phyloP scores from a whole-genome alignment of 2,329 filamentous ascomycete genomes.

The Aschersonia sp. region DNA sequence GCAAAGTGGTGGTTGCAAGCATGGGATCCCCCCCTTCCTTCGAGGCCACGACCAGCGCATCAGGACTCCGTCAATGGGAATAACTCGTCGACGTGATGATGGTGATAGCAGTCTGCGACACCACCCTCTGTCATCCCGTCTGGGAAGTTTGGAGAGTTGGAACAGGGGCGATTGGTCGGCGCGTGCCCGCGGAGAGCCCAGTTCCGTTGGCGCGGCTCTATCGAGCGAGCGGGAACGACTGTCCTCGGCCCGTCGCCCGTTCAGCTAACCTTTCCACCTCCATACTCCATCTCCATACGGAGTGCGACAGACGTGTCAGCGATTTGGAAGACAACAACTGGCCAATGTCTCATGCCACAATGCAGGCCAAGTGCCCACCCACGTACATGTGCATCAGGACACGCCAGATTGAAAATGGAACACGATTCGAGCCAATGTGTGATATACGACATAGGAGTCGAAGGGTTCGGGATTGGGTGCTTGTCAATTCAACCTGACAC shows the following conservation, averaged over 20 bases:
- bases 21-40: no score
- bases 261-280: neutral
- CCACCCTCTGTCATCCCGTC: no score
- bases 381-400: neutral
- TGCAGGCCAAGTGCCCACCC: neutral
- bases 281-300: neutral
- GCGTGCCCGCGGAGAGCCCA: no score
- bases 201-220: neutral
- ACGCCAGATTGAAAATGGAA: neutral
- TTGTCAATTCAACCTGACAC: neutral
- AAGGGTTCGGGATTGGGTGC: neutral
- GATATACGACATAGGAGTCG: neutral
- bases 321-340: neutral
- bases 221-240: neutral
- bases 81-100: neutral
- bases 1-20: no score
- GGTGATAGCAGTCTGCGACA: neutral
- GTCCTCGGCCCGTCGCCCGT: conserved; percentile 1
- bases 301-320: neutral
- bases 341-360: neutral
- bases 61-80: neutral
- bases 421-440: neutral
- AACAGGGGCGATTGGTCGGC: neutral
- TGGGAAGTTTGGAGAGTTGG: neutral
- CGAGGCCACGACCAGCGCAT: neutral